These are phyloP conservation scores for Podila epigama DNA, from an alignment of 192 early-diverging fungal genomes.

Conservation along the genomic window DNA sequence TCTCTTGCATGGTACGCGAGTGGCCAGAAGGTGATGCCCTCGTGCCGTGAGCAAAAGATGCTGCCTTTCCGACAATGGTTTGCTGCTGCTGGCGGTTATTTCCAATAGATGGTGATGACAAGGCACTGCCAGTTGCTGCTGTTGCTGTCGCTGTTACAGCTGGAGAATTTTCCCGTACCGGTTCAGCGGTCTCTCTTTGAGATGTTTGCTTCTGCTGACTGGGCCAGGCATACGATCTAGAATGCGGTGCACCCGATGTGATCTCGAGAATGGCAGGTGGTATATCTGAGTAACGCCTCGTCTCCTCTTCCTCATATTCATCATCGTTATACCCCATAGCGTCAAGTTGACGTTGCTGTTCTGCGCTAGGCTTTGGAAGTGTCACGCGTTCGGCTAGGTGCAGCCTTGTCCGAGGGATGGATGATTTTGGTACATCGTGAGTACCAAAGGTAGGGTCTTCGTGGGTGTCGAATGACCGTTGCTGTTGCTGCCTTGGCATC, in stretches of 20 bases:
- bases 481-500: neutral
- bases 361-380: neutral
- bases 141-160: no score
- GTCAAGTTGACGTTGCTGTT: neutral
- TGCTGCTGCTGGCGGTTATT: no score
- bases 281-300: conserved; percentile 1
- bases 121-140: no score
- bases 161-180: no score
- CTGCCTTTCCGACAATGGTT: no score
- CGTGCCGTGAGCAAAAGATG: no score
- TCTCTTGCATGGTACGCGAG: no score
- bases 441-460: neutral
- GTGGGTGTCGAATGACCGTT: neutral
- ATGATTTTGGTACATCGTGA: neutral
- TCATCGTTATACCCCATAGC: neutral
- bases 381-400: no score
- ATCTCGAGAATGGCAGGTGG: neutral
- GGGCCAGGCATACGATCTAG: neutral
- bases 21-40: no score
- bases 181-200: no score
- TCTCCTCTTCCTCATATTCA: neutral
- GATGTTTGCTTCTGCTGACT: neutral
- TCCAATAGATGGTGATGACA: no score
- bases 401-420: neutral
- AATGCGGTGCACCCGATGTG: neutral